Evolutionary conservation across 148 eudicot species (phyloP).

Genomic region (Oxyria digyna): DNA sequence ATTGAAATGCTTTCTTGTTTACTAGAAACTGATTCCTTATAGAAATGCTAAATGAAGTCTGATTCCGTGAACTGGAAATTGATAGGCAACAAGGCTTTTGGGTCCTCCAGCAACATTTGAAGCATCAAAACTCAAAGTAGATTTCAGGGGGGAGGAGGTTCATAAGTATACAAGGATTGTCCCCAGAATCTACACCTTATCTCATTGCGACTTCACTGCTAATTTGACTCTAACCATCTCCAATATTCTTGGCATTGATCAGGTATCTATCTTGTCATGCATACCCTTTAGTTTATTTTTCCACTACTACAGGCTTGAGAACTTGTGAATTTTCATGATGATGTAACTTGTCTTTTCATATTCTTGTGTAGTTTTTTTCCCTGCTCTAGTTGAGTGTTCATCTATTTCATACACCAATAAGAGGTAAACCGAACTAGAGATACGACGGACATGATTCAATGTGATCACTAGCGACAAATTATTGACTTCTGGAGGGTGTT

Average conservation of each 20-base stretch:
- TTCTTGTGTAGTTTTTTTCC: too few species aligned
- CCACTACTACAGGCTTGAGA: too few species aligned
- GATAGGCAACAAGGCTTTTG: slow-evolving; percentile 62
- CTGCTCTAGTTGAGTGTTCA: background rate
- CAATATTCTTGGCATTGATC: slow-evolving; percentile 49
- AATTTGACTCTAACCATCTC: slow-evolving; percentile 73
- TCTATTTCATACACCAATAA: background rate
- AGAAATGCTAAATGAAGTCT: background rate
- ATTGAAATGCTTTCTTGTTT: background rate
- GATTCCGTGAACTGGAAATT: background rate
- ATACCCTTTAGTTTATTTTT: background rate
- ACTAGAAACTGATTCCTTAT: background rate
- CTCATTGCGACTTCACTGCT: slow-evolving; percentile 91
- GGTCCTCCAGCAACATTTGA: slow-evolving; percentile 88
- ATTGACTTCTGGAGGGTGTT: background rate
- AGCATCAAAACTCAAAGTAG: slow-evolving; percentile 68
- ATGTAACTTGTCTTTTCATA: too few species aligned
- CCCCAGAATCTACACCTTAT: slow-evolving; percentile 74
- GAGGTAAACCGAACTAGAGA: background rate
- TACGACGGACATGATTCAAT: background rate
- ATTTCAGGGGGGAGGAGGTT: slow-evolving; percentile 48
- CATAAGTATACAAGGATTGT: slow-evolving; percentile 29
- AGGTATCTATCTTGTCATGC: slow-evolving; percentile 48
- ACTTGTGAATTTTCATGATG: background rate
- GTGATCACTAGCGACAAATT: background rate